Evolutionary conservation across 1,284 basidiomycete species (phyloP), one percentile per base, ranked within the genome.

Genomic region (Thecaphora frezii): DNA sequence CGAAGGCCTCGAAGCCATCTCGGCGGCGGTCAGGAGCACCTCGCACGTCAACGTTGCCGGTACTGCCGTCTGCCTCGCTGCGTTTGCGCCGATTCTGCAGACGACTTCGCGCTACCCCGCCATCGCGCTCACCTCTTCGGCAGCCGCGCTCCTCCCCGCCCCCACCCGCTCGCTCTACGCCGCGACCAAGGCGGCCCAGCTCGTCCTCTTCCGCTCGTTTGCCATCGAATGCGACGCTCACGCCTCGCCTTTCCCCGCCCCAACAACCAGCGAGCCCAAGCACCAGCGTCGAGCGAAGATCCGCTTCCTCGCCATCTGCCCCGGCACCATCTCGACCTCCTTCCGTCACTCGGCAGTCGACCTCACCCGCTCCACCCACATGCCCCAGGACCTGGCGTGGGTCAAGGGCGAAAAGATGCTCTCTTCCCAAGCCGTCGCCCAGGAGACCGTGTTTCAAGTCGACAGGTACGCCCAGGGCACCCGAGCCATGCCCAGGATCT

Each of bases 151-250:
- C 9, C 85, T 93, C 24, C 89, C 92, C 0, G 87, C 92, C 0
- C 93, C 93, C 0, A 91, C 90, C 0, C 87, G 93, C 18, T 82
- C 89, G 0, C 81, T 97, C 25, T 97, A 97, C 78, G 86, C 85
- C 0, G 87, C 91, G 0, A 90, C 89, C 4, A 97, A 97, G 79
- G 83, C 88, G 1, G 88, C 90, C 0, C 88, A 88, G 2, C 83
- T 91, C 44, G 78, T 88, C 41, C 86, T 91, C 54, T 90, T 89
- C 79, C 87, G 89, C 78, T 82, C 88, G 5, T 84, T 91, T 26
- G 82, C 89, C 2, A 87, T 91, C 55, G 90, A 94, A 48, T 78
- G 80, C 28, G 80, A 82, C 58, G 75, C 81, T 5, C 76, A 78
- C 41, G 54, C 69, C 12, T 30, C 44, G 1, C 48, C 18, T 0